phyloP scores from a whole-genome alignment of 768 basidiomycete species.

The Amanita rimosa region DNA sequence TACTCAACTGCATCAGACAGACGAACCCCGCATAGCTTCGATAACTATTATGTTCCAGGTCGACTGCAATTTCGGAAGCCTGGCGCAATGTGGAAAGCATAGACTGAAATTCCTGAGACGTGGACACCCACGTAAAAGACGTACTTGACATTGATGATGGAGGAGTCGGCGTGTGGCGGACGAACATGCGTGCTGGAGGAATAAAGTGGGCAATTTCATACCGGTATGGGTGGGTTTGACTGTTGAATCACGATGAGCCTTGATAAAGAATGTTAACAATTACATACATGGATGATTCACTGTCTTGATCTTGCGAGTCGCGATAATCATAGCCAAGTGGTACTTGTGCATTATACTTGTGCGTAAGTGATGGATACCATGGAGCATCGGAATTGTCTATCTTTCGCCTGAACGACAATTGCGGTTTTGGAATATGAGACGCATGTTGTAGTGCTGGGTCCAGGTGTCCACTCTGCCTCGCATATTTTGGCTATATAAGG shows the following conservation, averaged over 20 bases:
- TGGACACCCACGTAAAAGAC: conserved; percentile 68
- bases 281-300: conserved; percentile 19
- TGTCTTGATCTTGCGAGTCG: conserved; percentile 16
- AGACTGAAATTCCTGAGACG: conserved; percentile 35
- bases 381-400: conserved; percentile 47
- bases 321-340: conserved; percentile 59
- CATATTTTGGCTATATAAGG: conserved; percentile 19
- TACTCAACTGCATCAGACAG: conserved; percentile 89
- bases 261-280: neutral
- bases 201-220: conserved; percentile 71
- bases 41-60: conserved; percentile 90
- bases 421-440: conserved; percentile 70
- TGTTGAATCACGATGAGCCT: conserved; percentile 13
- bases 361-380: conserved; percentile 60
- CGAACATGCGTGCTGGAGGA: conserved; percentile 44
- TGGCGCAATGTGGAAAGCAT: conserved; percentile 61
- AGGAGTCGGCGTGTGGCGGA: conserved; percentile 46
- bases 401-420: conserved; percentile 53
- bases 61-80: conserved; percentile 78
- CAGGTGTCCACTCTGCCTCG: conserved; percentile 27
- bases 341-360: conserved; percentile 78
- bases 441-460: conserved; percentile 67
- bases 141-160: conserved; percentile 44
- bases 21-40: conserved; percentile 80
- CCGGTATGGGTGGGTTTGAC: conserved; percentile 63